A percentile compares a stretch with the other conserved stretches of the same genome.
Conservation (phyloP, 2,329 filamentous ascomycete genomes). For the Diaporthe longicolla region DNA sequence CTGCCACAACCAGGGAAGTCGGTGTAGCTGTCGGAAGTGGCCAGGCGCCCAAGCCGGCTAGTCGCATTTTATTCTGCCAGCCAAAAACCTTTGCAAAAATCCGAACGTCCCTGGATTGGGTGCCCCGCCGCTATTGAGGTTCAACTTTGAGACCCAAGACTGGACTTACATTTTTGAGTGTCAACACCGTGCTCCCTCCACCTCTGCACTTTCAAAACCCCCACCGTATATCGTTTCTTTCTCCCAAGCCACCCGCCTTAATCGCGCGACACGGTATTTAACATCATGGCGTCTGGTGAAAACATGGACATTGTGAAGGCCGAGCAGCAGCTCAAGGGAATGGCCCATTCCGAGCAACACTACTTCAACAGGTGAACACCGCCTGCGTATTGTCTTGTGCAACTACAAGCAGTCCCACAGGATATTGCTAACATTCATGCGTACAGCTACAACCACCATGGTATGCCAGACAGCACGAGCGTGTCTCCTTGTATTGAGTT, state of each 20-base stretch:
- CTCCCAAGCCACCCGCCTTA: background rate
- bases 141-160: constrained; percentile 6
- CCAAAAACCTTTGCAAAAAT: constrained; percentile 35
- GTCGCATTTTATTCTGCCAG: constrained; percentile 24
- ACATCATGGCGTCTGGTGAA: constrained; percentile 60
- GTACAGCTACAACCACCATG: constrained; percentile 95
- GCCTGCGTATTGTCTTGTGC: constrained; percentile 35
- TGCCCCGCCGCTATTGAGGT: constrained; percentile 18
- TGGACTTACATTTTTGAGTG: background rate
- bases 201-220: background rate
- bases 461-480: constrained; percentile 62
- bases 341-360: constrained; percentile 97
- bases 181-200: background rate
- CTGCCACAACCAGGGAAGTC: constrained; percentile 12
- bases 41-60: constrained; percentile 7
- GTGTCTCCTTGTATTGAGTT: constrained; percentile 11
- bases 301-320: constrained; percentile 73
- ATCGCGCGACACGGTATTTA: background rate
- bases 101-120: constrained; percentile 29
- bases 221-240: background rate
- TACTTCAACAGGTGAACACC: constrained; percentile 93
- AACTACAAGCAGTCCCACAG: background rate
- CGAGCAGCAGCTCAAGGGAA: constrained; percentile 75
- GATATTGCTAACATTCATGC: constrained; percentile 25
- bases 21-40: background rate